Base-by-base conservation (phyloP, 148 eudicot genomes). In the Euryodendron excelsum region DNA sequence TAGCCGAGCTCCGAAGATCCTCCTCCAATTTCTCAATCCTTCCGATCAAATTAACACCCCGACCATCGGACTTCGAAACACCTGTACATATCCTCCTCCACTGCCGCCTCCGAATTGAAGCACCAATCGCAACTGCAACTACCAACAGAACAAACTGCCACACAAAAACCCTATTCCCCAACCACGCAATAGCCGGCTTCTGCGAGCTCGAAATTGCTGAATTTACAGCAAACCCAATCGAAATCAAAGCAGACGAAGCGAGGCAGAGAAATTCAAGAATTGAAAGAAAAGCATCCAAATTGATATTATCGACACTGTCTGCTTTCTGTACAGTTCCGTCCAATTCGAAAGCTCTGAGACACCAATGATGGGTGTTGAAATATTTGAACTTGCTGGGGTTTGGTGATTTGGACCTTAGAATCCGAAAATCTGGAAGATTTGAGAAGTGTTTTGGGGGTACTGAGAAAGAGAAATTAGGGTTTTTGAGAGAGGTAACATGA, bases 11-110 rank as follows among this genome's bases (percentile, higher is more conserved):
- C 59, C 78, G 82, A 69, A 93, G 80, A 80, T 89, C 96, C 81
- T 88, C 98, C 83, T 93, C 99, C 90, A 96, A 75, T 74, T 89
- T 93, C 88, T 93, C 98, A 73, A 92, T 84, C 81, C 98, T 93
- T 74, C 83, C 95, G 74, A 90, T 73, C 83, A 96, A 82, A 84
- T 88, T 87, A 75, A 87, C 97, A 78, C 69, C 87, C 44, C 74
- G 79, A 15, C 41, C 77, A 28, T 88, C 91, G 18, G 76, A 64
- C 60, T 55, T 87, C 69, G 86, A 64, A 73, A 81, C 80, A 18
- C 69, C 52, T 66, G 78, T 78, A 77, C 93, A 87, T 71, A 90
- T 82, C 85, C 93, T 90, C 79, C 84, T 80, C 99, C 98, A 96
- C 71, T 91, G 97, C 80, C 95, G 82, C 80, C 88, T 81, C 77